Evolutionary conservation across 202 grass and related monocot species (phyloP), one percentile per base, ranked within the genome.

Genomic region (Musa balbisiana): DNA sequence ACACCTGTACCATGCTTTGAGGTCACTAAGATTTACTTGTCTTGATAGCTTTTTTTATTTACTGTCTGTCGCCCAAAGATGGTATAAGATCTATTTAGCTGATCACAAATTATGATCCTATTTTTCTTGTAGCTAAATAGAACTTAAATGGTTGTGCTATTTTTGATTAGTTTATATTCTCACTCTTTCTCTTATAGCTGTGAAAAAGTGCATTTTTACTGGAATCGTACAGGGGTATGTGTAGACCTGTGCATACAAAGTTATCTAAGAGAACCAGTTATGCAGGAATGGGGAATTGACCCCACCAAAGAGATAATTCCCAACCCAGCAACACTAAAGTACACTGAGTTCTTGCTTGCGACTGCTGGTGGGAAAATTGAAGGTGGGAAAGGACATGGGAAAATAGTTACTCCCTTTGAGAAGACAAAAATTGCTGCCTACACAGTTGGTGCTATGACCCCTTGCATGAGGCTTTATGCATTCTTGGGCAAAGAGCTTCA

Each of bases 381-480:
- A 76, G 88, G 82, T 54, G 83, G 87, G 29, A 99, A 99, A 90
- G 91, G 82, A 78, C 90, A 88, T 77, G 78, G 87, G 55, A 97
- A 89, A 88, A 99, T 99, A 77, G 95, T 87, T 51, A 99, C 95
- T 69, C 95, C 95, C 75, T 99, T 99, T 60, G 95, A 99, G 86
- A 99, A 89, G 85, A 99, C 91, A 78, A 99, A 99, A 85, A 90
- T 99, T 82, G 91, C 95, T 81, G 91, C 95, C 23, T 99, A 99
- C 53, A 94, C 89, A 75, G 87, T 99, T 74, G 91, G 95, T 51
- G 91, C 95, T 26, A 92, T 94, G 83, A 80, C 95, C 65, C 95
- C 95, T 80, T 99, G 91, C 85, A 92, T 99, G 95, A 91, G 89
- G 78, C 91, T 99, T 73, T 92, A 94, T 91, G 95, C 95, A 49